Conservation (phyloP, 208 protist genomes). For the Herpetomonas tarakana region DNA sequence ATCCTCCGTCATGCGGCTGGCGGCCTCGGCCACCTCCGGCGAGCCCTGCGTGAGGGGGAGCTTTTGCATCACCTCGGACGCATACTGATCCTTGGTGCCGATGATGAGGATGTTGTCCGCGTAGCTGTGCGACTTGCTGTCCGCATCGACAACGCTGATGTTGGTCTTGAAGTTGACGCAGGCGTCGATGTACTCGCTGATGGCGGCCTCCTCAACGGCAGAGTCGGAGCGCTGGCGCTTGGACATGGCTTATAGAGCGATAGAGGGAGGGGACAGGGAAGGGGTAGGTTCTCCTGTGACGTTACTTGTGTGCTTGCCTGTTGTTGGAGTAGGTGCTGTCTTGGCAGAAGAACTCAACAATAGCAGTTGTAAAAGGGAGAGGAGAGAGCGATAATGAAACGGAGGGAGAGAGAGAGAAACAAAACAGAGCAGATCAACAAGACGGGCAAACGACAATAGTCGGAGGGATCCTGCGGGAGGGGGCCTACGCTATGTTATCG, state of each 20-base stretch:
- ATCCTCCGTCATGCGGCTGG: too few species aligned
- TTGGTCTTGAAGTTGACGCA: conserved; percentile 56
- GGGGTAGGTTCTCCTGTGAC: neutral
- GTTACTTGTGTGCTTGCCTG: conserved; percentile 1
- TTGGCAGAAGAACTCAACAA: neutral
- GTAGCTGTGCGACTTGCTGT: too few species aligned
- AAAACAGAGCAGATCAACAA: conserved; percentile 1
- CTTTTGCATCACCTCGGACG: conserved; percentile 28
- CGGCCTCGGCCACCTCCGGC: neutral
- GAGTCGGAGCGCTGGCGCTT: conserved; percentile 32
- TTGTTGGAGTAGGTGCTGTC: conserved; percentile 9
- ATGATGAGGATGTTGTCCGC: conserved; percentile 48
- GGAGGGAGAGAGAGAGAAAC: conserved; percentile 6
- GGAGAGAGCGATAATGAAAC: conserved; percentile 3
- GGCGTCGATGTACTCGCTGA: conserved; percentile 40
- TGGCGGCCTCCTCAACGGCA: conserved; percentile 23
- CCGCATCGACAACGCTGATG: conserved; percentile 54
- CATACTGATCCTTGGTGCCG: conserved; percentile 40
- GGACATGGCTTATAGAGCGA: conserved; percentile 14
- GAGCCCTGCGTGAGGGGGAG: too few species aligned
- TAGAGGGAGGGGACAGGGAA: too few species aligned
- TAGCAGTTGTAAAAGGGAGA: neutral
- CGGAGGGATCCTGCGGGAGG: too few species aligned
- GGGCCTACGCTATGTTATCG: too few species aligned
- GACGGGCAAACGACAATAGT: neutral